Evolutionary conservation across 2,329 filamentous ascomycete species (phyloP), one percentile per base, ranked within the genome.

Genomic region (Venturia aucupariae): DNA sequence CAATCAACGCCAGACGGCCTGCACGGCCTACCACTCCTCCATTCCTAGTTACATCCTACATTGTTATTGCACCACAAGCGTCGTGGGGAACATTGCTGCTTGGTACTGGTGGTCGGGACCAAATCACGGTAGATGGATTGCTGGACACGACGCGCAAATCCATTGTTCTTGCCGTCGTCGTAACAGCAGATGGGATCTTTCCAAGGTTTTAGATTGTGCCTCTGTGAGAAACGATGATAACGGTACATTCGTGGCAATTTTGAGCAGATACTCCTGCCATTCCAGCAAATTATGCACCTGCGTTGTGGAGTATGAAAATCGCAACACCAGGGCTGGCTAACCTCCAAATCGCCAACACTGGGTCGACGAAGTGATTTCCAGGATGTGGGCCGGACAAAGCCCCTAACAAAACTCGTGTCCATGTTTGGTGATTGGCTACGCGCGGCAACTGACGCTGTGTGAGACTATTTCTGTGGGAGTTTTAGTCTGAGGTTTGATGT

Each of bases 1-100:
- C 51, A 57, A 57, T 57, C 51, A 57, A 57, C 51, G 51, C 51
- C 51, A 57, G 51, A 57, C 51, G 51, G 10, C 51, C 51, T 57
- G 51, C 51, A 35, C 51, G 51, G 51, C 30, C 51, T 57, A 30
- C 27, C 51, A 35, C 51, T 57, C 7, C 30, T 35, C 11, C 27
- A 38, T 35, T 57, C 51, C 51, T 57, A 57, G 51, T 57, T 30
- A n/a, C 51, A 8, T 57, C 51, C 35, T 57, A 57, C 51, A 57
- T 57, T 55, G 51, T 30, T 30, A 57, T 57, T 55, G 51, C 51
- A 55, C 51, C 51, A 35, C 51, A 55, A 55, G 51, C 51, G 51
- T 55, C 51, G 51, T 57, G 51, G 51, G 51, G 13, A 55, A 4
- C 46, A 27, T 27, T 51, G 24, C 27, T 51, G 46, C 46, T 51